Conservation (phyloP, 202 grass and related monocot genomes). For the Musa balbisiana region DNA sequence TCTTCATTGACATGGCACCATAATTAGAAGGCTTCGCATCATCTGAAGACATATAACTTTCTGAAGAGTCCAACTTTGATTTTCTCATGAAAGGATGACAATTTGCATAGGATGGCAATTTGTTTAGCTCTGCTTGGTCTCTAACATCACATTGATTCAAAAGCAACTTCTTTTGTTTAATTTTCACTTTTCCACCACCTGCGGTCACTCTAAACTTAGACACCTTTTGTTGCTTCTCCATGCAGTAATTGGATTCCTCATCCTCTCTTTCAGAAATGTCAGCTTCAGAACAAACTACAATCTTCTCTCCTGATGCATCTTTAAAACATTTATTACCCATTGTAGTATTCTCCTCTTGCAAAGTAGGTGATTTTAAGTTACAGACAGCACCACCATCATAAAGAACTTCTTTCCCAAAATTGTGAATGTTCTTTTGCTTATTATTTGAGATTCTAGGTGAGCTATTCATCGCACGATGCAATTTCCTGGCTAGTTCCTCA, state of each 20-base stretch:
- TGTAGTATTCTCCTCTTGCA: not conserved
- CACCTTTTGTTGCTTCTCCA: conserved; percentile 8
- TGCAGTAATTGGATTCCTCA: conserved; percentile 10
- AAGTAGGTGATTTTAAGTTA: conserved; percentile 24
- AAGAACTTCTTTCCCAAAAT: conserved; percentile 6
- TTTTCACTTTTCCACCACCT: conserved; percentile 33
- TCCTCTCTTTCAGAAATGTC: conserved; percentile 14
- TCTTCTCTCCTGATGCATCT: conserved; percentile 21
- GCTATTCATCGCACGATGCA: conserved; percentile 56
- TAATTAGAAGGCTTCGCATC: conserved; percentile 26
- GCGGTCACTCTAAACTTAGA: conserved; percentile 20
- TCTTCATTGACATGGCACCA: conserved; percentile 24
- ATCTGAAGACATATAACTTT: not conserved
- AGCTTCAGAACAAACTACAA: conserved; percentile 24
- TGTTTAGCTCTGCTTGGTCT: conserved; percentile 9
- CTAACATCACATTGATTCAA: conserved; percentile 37
- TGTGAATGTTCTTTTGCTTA: conserved; percentile 26
- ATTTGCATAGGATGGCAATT: not conserved
- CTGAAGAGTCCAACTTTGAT: conserved; percentile 17
- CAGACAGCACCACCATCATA: conserved; percentile 4
- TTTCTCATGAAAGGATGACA: conserved; percentile 16
- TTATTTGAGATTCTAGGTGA: conserved; percentile 46
- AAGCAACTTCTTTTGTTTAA: conserved; percentile 63
- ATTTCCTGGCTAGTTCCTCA: conserved; percentile 47
- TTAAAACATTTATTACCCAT: conserved; percentile 19